Base-by-base conservation (phyloP, 108 stramenopile species). In the Cyclostephanos invisitatus region DNA sequence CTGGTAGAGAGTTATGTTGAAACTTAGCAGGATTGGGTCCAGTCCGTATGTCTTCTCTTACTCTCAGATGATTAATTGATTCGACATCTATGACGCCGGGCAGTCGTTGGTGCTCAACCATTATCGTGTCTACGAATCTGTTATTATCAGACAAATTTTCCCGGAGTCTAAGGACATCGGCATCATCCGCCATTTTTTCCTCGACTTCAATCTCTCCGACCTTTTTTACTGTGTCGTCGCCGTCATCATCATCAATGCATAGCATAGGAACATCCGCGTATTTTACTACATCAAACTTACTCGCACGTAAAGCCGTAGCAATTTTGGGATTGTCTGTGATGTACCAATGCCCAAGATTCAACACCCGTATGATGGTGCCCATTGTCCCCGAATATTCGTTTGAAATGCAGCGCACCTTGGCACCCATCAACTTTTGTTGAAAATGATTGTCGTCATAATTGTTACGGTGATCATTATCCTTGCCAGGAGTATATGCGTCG, bases 281-380 rank as follows among this genome's bases (percentile, higher is more conserved):
- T 9, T 22, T 58, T 53, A 76, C 24, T 11, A 78, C 77, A 22
- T 64, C 59, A 61, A 78, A 78, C 25, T 61, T 42, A 42, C 17
- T 28, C 22, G 32, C 20, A 2, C 22, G 37, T 22, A 61, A 71
- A 22, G 70, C 70, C 50, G 64, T 65, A 3, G 29, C 21, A 27
- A 71, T 59, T 32, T 44, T 56, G 8, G 56, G 29, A 78, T 67
- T 66, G 40, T 70, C 69, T 2, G 64, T 71, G 60, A 71, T 60
- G 44, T 78, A 78, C 58, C 49, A 78, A 44, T 66, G 50, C n/a
- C 70, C 77, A 11, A 60, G 21, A 40, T 63, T 38, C 24, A 68
- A 49, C 18, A 65, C 49, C 11, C 24, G 58, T 18, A 59, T 24
- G 2, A 78, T 65, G 5, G 29, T 60, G 10, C 69, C 69, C 28